Evolutionary conservation across 805 yeast species (phyloP).

Genomic region (Lachancea nothofagi): DNA sequence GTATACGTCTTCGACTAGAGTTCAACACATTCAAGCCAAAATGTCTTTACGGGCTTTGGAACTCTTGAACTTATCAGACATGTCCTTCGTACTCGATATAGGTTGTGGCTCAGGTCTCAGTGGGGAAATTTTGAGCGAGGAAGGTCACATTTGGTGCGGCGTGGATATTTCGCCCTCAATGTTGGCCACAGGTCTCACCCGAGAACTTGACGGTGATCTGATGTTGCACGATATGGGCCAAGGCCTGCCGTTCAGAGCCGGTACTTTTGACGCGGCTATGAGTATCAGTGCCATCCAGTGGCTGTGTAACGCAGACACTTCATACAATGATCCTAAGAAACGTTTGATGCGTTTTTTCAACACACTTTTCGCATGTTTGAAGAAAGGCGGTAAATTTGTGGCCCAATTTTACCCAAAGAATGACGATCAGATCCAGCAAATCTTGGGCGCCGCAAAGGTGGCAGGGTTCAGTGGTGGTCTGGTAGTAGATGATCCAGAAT

Average conservation of each 20-base stretch:
- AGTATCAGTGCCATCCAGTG: conserved; percentile 95
- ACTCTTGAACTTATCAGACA: conserved; percentile 63
- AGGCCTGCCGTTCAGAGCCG: conserved; percentile 94
- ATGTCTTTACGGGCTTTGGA: conserved; percentile 95
- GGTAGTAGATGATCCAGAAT: conserved; percentile 89
- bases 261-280: conserved; percentile 94
- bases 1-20: conserved; percentile 90
- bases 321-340: conserved; percentile 74
- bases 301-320: conserved; percentile 92
- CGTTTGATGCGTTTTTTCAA: conserved; percentile 80
- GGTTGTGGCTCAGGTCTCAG: conserved; percentile 97
- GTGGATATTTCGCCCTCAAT: conserved; percentile 94
- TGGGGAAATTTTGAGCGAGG: conserved; percentile 90
- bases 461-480: conserved; percentile 97
- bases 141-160: conserved; percentile 92
- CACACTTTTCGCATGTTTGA: conserved; percentile 77
- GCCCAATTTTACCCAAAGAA: conserved; percentile 95
- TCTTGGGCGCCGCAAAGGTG: conserved; percentile 78
- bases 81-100: conserved; percentile 73
- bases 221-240: conserved; percentile 88
- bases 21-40: conserved; percentile 95
- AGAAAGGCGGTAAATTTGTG: conserved; percentile 93
- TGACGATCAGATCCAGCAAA: conserved; percentile 75
- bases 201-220: conserved; percentile 91
- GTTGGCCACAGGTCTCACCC: conserved; percentile 89